phyloP scores from a whole-genome alignment of 2,329 filamentous ascomycete species.

The Penicillium sp. region DNA sequence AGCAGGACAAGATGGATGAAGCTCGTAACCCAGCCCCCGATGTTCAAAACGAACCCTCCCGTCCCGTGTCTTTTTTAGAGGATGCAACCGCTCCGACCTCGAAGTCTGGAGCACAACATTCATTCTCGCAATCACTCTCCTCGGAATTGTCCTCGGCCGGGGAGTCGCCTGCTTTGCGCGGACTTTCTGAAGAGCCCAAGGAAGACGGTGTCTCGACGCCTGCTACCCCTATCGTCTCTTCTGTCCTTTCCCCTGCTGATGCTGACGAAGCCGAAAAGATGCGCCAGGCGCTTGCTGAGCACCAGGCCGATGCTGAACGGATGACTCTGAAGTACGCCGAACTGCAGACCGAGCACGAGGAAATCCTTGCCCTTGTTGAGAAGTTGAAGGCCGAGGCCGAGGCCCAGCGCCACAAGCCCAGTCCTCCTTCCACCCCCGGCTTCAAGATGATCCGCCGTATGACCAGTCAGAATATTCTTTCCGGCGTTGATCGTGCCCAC shows the following conservation, averaged over 20 bases:
- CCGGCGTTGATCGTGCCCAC: constrained; percentile 81
- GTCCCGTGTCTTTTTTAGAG: constrained; percentile 81
- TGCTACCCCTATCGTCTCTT: constrained; percentile 29
- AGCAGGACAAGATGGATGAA: constrained; percentile 81
- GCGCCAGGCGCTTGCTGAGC: constrained; percentile 71
- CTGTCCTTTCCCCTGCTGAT: constrained; percentile 50
- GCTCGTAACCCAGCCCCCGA: constrained; percentile 61
- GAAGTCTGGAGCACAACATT: constrained; percentile 69
- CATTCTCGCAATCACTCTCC: constrained; percentile 87
- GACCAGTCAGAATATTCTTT: constrained; percentile 85
- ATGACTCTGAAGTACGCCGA: constrained; percentile 80
- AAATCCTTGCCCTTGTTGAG: constrained; percentile 82
- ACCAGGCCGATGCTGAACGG: constrained; percentile 72
- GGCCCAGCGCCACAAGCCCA: constrained; percentile 74
- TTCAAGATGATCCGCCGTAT: constrained; percentile 78
- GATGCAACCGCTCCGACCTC: constrained; percentile 66
- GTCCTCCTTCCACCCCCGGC: constrained; percentile 53
- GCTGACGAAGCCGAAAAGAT: constrained; percentile 71
- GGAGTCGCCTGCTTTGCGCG: constrained; percentile 70
- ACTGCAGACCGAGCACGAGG: constrained; percentile 78
- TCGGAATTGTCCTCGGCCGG: constrained; percentile 89
- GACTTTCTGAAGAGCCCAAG: constrained; percentile 52
- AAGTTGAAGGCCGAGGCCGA: constrained; percentile 88
- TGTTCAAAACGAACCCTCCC: constrained; percentile 50
- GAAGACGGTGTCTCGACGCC: constrained; percentile 45